A percentile compares a stretch with the other conserved stretches of the same genome.
Evolutionary conservation across 116 monocot species (phyloP).

Genomic region (Cymodocea nodosa): DNA sequence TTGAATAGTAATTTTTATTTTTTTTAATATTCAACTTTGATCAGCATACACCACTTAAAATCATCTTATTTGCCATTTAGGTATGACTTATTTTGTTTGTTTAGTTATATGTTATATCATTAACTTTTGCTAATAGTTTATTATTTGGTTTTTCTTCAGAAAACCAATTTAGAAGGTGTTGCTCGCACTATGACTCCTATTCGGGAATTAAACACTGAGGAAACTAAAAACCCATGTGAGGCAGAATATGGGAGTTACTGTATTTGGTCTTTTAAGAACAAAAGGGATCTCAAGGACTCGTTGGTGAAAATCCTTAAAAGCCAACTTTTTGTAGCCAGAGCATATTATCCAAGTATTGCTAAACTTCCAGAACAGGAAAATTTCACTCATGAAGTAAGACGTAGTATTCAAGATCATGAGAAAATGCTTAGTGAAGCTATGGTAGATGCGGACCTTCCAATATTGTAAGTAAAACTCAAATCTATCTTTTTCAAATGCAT

Average conservation of each 20-base stretch:
- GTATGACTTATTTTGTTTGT: neutral
- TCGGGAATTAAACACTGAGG: slow-evolving; percentile 33
- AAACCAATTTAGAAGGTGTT: slow-evolving; percentile 10
- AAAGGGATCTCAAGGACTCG: slow-evolving; percentile 62
- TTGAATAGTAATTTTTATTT: neutral
- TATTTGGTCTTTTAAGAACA: slow-evolving; percentile 80
- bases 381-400: slow-evolving; percentile 59
- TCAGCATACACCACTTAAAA: neutral
- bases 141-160: slow-evolving; percentile 1
- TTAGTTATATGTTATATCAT: neutral
- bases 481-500: neutral
- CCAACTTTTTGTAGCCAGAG: slow-evolving; percentile 85
- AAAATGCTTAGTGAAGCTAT: slow-evolving; percentile 64
- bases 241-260: slow-evolving; percentile 90
- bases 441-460: slow-evolving; percentile 77
- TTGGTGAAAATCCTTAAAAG: slow-evolving; percentile 81
- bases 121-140: neutral
- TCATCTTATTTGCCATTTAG: neutral
- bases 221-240: slow-evolving; percentile 50
- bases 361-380: slow-evolving; percentile 63
- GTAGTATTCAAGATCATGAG: slow-evolving; percentile 85
- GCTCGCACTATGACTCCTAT: slow-evolving; percentile 10
- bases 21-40: neutral
- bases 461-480: slow-evolving; percentile 31
- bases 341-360: slow-evolving; percentile 81